Evolutionary conservation across 768 basidiomycete species (phyloP).

Genomic region (Tubosaeta sp.): DNA sequence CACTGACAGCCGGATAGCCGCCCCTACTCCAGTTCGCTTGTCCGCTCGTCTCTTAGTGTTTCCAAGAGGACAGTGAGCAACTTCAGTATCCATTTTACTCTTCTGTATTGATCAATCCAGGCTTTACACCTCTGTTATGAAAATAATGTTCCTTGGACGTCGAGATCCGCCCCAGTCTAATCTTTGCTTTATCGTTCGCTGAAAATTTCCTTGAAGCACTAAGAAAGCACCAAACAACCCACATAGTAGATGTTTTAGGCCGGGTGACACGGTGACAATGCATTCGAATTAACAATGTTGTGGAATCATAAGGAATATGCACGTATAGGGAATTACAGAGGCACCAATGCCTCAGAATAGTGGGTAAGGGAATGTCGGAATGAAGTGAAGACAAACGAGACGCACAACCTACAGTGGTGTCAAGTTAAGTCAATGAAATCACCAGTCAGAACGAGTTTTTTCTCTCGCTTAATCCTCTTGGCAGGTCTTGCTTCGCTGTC

Average conservation of each 20-base stretch:
- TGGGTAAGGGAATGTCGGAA: not conserved
- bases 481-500: conserved; percentile 5
- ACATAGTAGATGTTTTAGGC: not conserved
- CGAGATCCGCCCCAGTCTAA: not conserved
- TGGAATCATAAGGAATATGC: not conserved
- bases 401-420: not conserved
- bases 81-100: too few species aligned
- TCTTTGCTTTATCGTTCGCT: too few species aligned
- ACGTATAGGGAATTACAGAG: not conserved
- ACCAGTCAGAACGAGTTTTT: conserved; percentile 5
- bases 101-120: too few species aligned
- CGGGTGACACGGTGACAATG: not conserved
- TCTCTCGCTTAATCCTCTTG: conserved; percentile 29
- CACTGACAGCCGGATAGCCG: too few species aligned
- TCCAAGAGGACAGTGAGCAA: too few species aligned
- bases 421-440: conserved; percentile 32
- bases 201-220: not conserved
- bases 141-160: conserved; percentile 2
- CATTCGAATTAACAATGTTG: not conserved
- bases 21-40: too few species aligned
- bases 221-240: not conserved
- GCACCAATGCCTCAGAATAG: not conserved
- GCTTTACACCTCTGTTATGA: too few species aligned
- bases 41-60: too few species aligned
- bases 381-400: not conserved